A percentile compares a stretch with the other conserved stretches of the same genome.
Evolutionary conservation across 805 yeast species (phyloP).

Genomic region (Ogataea paradorogensis): DNA sequence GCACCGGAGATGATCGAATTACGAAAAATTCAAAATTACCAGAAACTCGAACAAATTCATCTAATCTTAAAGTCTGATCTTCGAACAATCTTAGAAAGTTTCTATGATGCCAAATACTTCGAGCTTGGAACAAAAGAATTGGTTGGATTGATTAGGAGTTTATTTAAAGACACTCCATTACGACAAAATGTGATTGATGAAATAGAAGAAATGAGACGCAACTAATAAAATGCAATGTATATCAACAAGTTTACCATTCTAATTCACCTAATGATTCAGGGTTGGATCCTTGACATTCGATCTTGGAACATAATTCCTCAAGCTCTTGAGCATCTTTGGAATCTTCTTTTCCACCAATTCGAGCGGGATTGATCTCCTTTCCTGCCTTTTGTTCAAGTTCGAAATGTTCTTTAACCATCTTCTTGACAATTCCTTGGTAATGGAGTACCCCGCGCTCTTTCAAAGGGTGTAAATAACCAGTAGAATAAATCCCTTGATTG

Average conservation of each 20-base stretch:
- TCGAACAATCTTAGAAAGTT: conserved; percentile 44
- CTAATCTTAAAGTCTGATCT: conserved; percentile 35
- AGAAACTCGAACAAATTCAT: conserved; percentile 30
- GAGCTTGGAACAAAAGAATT: conserved; percentile 49
- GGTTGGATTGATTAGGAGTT: conserved; percentile 37
- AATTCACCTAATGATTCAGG: conserved; percentile 31
- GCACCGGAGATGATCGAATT: conserved; percentile 10
- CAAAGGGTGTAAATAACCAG: conserved; percentile 58
- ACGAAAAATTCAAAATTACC: conserved; percentile 23
- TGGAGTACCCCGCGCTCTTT: conserved; percentile 59
- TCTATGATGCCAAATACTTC: conserved; percentile 51
- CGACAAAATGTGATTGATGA: conserved; percentile 45
- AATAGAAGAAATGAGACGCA: conserved; percentile 41
- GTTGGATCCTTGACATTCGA: conserved; percentile 49
- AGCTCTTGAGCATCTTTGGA: conserved; percentile 46
- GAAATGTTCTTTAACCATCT: conserved; percentile 56
- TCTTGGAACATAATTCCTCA: conserved; percentile 46
- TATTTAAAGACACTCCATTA: conserved; percentile 46
- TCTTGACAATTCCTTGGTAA: conserved; percentile 53
- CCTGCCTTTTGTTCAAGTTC: conserved; percentile 45
- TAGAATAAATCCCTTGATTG: conserved; percentile 56
- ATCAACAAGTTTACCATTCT: conserved; percentile 24
- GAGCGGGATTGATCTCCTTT: conserved; percentile 50
- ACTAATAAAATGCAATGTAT: conserved; percentile 1
- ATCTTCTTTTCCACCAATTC: conserved; percentile 38